Evolutionary conservation across 768 basidiomycete genomes (phyloP), one percentile per base, ranked within the genome.

Genomic region (Mycena galopus): DNA sequence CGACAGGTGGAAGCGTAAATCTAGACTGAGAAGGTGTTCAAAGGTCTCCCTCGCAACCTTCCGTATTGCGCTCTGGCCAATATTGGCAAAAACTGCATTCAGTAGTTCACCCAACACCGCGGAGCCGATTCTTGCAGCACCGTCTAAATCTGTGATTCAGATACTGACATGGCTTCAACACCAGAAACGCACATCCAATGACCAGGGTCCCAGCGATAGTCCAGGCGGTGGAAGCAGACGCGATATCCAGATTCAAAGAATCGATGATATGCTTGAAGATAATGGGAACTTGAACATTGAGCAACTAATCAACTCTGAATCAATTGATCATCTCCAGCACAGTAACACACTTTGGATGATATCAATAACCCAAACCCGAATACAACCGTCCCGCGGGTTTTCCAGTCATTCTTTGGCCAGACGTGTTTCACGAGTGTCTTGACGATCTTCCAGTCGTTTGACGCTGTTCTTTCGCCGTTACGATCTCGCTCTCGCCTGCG

Each of bases 211-310:
- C 98, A 0, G 93, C 96, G 27, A 99, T 85, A 4, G 96, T 87
- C 94, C 96, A 97, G 4, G 95, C 96, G 0, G 97, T 96, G 6
- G 92, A 89, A 9, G 86, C 80, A 16, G 91, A 82, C 16, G 92
- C 89, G 37, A 98, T 86, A 30, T 94, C 91, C 35, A 99, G 85
- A 77, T 98, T 98, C 73, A 99, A 85, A 1, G 94, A 82, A 79
- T 99, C 97, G 63, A 99, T 91, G 51, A 99, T 89, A 30, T 87
- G 82, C 82, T 98, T 99, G 89, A 99, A 99, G 72, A 99, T 84
- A 75, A 95, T 89, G 0, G 98, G 98, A n/a, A 99, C 97, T 87
- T 99, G 97, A 0, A 99, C 98, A 79, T 98, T 99, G 67, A 98
- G 83, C 53, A 98, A 83, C 96, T 96, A 67, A 11, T n/a, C 62